Conservation (phyloP, 2,329 filamentous ascomycete species). For the Coniella vitis region DNA sequence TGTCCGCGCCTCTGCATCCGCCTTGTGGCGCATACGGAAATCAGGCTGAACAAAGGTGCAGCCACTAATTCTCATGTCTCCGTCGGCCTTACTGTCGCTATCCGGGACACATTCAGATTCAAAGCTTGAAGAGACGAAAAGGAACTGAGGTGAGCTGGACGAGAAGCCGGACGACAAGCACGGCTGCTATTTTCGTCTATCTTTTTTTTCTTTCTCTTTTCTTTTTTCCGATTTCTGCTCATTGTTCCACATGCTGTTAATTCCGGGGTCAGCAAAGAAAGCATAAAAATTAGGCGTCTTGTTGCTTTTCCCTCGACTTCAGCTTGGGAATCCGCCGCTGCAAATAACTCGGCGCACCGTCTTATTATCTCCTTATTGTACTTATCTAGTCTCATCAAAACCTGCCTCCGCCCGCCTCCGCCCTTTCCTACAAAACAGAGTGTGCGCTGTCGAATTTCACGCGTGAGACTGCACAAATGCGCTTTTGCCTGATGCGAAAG, state of each 20-base stretch:
- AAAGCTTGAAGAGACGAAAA: slow-evolving; percentile 6
- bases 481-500: too few species aligned
- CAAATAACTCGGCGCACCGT: slow-evolving; percentile 6
- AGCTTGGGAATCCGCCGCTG: neutral
- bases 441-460: too few species aligned
- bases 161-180: neutral
- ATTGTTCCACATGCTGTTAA: neutral
- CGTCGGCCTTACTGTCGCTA: slow-evolving; percentile 6
- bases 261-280: neutral
- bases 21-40: neutral
- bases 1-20: neutral
- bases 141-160: slow-evolving; percentile 9
- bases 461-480: too few species aligned
- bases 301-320: slow-evolving; percentile 1
- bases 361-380: neutral
- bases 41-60: slow-evolving; percentile 7
- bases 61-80: slow-evolving; percentile 4
- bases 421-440: too few species aligned
- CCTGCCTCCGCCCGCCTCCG: too few species aligned
- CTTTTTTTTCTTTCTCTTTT: slow-evolving; percentile 1
- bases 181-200: neutral
- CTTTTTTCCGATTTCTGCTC: neutral
- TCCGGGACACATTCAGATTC: slow-evolving; percentile 1
- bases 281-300: neutral
- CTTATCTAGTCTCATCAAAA: too few species aligned